Base-by-base conservation (phyloP, 2,329 filamentous ascomycete genomes). In the Aspergillus ustus region DNA sequence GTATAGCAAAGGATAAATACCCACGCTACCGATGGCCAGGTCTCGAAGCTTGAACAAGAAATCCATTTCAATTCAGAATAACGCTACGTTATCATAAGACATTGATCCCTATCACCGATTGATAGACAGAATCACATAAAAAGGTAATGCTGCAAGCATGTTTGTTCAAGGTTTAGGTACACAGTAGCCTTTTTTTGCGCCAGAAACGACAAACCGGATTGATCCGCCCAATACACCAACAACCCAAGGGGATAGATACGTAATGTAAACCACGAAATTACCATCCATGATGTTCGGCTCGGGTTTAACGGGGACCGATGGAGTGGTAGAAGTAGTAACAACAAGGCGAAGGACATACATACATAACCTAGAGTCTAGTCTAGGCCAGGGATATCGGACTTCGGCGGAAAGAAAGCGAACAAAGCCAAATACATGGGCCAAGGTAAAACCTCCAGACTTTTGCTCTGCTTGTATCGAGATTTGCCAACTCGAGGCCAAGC, bases 341-440 rank as follows among this genome's bases (percentile, higher is more conserved):
- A 58, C 48, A 45, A 56, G 52, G 40, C 11, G 15, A 40, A 60
- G 51, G 19, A 28, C 43, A 40, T 53, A 28, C 43, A 40, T 53
- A 37, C 25, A 51, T 28, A 29, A 43, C 34, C 34, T 15, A 15
- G 34, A 40, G 34, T 40, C 34, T 25, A 54, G 46, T 28, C 53
- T 22, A 60, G 45, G 40, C 45, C 22, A 46, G 29, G 37, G 17
- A 19, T 51, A n/a, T n/a, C 29, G 9, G 44, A 15, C 19, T 13
- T 28, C 31, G 19, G 51, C 9, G 34, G 28, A 31, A 25, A 15
- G 11, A 48, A 43, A 43, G 34, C 37, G 37, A 53, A 37, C 51
- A 59, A 28, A 52, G 43, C 54, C 60, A 62, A 66, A 34, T 57
- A 59, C 52, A 46, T 43, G 29, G 58, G 43, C 61, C 56, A 54